Evolutionary conservation across 1,139 yeast species (phyloP).

Genomic region (Protomyces lactucae-debilis): DNA sequence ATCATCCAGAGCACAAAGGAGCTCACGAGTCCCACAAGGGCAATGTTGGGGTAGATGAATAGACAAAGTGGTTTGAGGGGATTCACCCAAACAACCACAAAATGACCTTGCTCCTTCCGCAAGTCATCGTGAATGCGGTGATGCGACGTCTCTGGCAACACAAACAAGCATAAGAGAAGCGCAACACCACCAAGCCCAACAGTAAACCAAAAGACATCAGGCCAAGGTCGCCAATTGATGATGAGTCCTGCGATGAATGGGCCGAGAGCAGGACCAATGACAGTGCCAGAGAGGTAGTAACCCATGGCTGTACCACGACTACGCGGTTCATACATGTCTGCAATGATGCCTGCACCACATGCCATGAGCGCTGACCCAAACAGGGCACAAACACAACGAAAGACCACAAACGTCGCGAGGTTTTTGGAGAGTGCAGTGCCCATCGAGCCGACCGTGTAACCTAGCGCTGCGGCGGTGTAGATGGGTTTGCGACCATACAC

Average conservation of each 20-base stretch:
- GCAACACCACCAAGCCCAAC: constrained; percentile 44
- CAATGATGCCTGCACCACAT: constrained; percentile 74
- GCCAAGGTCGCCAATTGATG: constrained; percentile 48
- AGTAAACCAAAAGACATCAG: constrained; percentile 49
- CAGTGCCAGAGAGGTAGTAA: constrained; percentile 42
- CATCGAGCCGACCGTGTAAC: constrained; percentile 39
- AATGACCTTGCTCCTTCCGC: constrained; percentile 34
- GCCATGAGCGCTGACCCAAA: constrained; percentile 81
- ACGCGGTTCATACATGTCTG: constrained; percentile 47
- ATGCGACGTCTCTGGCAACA: constrained; percentile 46
- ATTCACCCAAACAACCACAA: constrained; percentile 45
- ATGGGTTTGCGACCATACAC: constrained; percentile 49
- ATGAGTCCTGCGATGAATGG: constrained; percentile 49
- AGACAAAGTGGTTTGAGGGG: constrained; percentile 46
- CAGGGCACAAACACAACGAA: constrained; percentile 70
- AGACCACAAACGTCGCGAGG: constrained; percentile 58
- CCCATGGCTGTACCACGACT: constrained; percentile 50
- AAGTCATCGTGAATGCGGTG: constrained; percentile 1
- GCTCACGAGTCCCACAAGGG: constrained; percentile 46
- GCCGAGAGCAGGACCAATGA: constrained; percentile 48
- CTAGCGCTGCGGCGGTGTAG: constrained; percentile 42
- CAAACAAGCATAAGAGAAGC: constrained; percentile 37
- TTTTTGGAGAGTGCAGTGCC: constrained; percentile 65
- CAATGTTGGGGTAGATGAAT: constrained; percentile 44
- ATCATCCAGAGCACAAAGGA: constrained; percentile 46